A percentile compares a stretch with the other conserved stretches of the same genome.
phyloP scores from a whole-genome alignment of 1,284 basidiomycete species.

The Ceratobasidium sp. region DNA sequence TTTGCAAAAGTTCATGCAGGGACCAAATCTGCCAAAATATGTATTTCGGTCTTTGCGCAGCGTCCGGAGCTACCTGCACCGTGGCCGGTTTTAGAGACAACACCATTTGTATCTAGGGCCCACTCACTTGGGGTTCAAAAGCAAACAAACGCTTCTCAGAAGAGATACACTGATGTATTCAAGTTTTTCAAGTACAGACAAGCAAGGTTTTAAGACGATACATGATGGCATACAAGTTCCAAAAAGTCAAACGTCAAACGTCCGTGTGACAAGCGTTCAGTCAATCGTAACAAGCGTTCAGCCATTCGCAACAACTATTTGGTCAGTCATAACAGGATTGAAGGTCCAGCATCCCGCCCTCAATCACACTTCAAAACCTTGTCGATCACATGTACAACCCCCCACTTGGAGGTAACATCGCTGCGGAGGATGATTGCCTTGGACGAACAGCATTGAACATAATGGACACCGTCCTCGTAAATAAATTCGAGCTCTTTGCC shows the following conservation, averaged over 20 bases:
- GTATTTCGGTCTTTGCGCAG: too few species aligned
- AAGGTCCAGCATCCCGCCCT: neutral
- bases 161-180: too few species aligned
- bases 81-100: too few species aligned
- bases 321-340: neutral
- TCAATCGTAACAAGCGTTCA: neutral
- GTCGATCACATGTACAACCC: constrained; percentile 17
- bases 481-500: too few species aligned
- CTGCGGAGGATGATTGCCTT: neutral
- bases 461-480: too few species aligned
- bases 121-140: too few species aligned
- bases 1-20: too few species aligned
- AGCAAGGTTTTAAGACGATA: neutral
- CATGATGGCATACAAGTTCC: neutral
- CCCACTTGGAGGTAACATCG: neutral
- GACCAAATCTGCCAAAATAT: too few species aligned
- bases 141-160: too few species aligned
- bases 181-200: neutral
- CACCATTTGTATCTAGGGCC: too few species aligned
- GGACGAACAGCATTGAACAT: neutral
- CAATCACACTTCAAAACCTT: constrained; percentile 29
- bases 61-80: too few species aligned
- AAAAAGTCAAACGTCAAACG: neutral
- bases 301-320: neutral
- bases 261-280: neutral